phyloP scores from a whole-genome alignment of 371 early-diverging fungal species.

The Dinochytrium kinnereticum region DNA sequence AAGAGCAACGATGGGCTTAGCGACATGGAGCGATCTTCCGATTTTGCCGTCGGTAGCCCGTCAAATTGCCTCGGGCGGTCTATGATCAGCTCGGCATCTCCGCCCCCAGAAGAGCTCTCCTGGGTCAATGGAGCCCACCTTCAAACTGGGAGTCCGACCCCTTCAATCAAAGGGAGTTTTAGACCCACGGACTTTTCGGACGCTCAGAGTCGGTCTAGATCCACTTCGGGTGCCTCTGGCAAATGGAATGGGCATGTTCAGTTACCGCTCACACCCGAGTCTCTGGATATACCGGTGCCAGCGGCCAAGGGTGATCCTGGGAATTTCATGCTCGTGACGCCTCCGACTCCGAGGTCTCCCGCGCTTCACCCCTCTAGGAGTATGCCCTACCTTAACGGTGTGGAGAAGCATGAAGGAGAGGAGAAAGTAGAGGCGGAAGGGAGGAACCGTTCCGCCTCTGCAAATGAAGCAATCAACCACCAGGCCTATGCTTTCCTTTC shows the following conservation, averaged over 20 bases:
- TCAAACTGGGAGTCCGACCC: no score
- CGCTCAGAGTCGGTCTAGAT: no score
- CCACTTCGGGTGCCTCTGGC: not conserved
- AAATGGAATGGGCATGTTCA: not conserved
- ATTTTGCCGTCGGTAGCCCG: no score
- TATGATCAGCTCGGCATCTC: no score
- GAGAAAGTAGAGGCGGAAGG: not conserved
- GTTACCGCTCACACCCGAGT: slow-evolving; percentile 3
- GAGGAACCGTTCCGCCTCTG: slow-evolving; percentile 5
- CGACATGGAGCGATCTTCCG: no score
- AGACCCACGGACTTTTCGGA: no score
- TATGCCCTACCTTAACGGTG: slow-evolving; percentile 1
- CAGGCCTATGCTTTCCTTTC: not conserved
- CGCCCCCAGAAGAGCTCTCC: no score
- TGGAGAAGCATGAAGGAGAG: not conserved
- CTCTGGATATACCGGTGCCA: not conserved
- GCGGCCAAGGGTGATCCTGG: not conserved
- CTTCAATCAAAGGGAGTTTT: no score
- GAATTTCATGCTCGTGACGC: not conserved
- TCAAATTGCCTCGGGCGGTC: no score
- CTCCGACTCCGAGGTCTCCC: not conserved
- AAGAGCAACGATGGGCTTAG: not conserved
- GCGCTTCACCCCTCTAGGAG: not conserved
- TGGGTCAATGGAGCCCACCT: no score
- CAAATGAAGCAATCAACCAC: not conserved